Base-by-base conservation (phyloP, 306 rosid species). In the Cicer cuneatum region DNA sequence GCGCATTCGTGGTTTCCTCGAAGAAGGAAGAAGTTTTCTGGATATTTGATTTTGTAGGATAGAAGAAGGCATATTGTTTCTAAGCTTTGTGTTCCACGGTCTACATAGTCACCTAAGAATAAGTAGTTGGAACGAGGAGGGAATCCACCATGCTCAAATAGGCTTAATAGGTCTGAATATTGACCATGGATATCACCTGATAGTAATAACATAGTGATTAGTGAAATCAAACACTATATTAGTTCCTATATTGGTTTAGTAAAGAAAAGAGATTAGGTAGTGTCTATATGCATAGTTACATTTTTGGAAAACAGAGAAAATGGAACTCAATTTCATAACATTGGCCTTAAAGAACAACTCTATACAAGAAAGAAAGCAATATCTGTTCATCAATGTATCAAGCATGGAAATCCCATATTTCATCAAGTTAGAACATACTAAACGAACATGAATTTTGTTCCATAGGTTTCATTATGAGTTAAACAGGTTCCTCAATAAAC, bases 1-100 rank as follows among this genome's bases (percentile, higher is more conserved):
- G 85, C 81, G 33, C 81, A 81, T 71, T 81, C 85, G 37, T 81
- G 85, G 51, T 81, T 81, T 13, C 85, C 85, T 15, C 85, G 76
- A 0, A 81, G 66, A 29, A 81, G 81, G 65, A 81, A 81, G 12
- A 81, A 71, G 45, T 81, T 81, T 45, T 65, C 78, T 5, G 82
- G 85, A 5, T 76, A 81, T 35, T 81, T 81, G 8, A 81, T 81
- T 71, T 81, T 81, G 49, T 81, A 81, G 9, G 85, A 81, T 10
- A 81, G 68, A n/a, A 81, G 81, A 39, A 81, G 85, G 49, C 75
- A 81, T 15, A 81, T 81, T 8, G 85, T 81, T 38, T 81, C 85
- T 3, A 82, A 46, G 7, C 85, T 82, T 68, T 82, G 85, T 71
- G 77, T 82, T 38, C 85, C 85, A 12, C 85, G 85, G 43, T 82